A percentile compares a stretch with the other conserved stretches of the same genome.
These are phyloP conservation scores for Arthroderma uncinatum DNA, from an alignment of 2,329 filamentous ascomycete genomes.

Conservation along the genomic window DNA sequence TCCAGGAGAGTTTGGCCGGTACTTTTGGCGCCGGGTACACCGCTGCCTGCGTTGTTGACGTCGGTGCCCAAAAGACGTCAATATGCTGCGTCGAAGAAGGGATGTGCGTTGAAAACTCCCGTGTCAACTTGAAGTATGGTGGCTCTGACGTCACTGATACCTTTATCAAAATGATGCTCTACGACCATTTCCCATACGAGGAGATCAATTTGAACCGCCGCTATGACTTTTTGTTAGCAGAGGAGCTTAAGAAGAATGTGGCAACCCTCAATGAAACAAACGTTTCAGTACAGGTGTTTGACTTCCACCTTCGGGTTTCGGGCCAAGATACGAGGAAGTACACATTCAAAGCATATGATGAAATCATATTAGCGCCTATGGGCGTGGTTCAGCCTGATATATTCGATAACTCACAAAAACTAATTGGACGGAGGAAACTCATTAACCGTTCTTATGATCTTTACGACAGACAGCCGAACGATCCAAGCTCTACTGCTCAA, in stretches of 20 bases:
- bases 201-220: constrained; percentile 85
- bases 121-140: constrained; percentile 89
- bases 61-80: constrained; percentile 94
- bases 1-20: constrained; percentile 90
- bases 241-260: constrained; percentile 88
- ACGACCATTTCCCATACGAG: constrained; percentile 87
- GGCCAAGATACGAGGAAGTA: constrained; percentile 88
- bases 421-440: constrained; percentile 65
- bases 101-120: constrained; percentile 85
- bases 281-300: constrained; percentile 75
- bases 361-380: constrained; percentile 83
- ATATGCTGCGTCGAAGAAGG: constrained; percentile 96
- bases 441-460: constrained; percentile 83
- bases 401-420: constrained; percentile 73
- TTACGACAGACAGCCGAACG: constrained; percentile 86
- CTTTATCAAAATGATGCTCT: constrained; percentile 96
- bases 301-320: constrained; percentile 81
- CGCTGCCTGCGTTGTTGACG: constrained; percentile 86
- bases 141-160: constrained; percentile 87
- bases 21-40: constrained; percentile 94
- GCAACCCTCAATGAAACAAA: constrained; percentile 85
- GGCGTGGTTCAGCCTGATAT: constrained; percentile 84
- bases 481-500: constrained; percentile 78
- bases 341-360: constrained; percentile 93
- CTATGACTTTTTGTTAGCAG: constrained; percentile 85